Conservation (phyloP, 1,284 basidiomycete genomes). For the Malassezia furfur region DNA sequence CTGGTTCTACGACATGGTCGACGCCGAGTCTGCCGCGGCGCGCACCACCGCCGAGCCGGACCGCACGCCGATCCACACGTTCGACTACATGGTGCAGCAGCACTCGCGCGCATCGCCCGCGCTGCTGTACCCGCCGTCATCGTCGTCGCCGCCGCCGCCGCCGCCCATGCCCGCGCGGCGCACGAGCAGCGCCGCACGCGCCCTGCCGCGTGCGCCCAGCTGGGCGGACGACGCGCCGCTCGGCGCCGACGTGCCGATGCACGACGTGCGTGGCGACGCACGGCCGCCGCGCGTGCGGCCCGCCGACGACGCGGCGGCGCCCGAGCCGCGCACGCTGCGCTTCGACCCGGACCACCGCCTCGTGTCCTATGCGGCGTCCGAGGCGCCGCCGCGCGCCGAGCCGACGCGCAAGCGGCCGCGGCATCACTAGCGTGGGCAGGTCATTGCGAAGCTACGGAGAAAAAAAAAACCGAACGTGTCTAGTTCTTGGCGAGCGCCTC, state of each 20-base stretch:
- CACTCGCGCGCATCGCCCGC: not conserved
- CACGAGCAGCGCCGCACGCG: too few relatives aligned
- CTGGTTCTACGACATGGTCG: constrained; percentile 18
- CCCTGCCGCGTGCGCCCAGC: too few relatives aligned
- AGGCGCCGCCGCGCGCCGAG: not conserved
- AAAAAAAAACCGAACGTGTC: too few relatives aligned
- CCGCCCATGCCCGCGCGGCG: not conserved
- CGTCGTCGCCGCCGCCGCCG: not conserved
- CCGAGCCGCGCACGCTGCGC: not conserved
- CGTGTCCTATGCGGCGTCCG: not conserved
- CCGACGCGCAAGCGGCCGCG: not conserved
- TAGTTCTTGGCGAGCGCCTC: constrained; percentile 18
- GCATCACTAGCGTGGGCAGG: not conserved
- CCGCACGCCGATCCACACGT: not conserved
- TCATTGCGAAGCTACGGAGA: too few relatives aligned
- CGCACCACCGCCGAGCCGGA: not conserved
- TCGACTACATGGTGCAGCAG: not conserved
- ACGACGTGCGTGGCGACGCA: too few relatives aligned
- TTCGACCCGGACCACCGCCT: constrained; percentile 8
- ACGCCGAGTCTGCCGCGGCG: not conserved
- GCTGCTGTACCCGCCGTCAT: not conserved
- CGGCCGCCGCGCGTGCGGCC: too few relatives aligned
- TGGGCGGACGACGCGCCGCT: too few relatives aligned
- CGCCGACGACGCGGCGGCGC: not conserved
- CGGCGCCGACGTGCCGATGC: too few relatives aligned